Conservation (phyloP, 805 yeast species). For the Starmerella roubikii region DNA sequence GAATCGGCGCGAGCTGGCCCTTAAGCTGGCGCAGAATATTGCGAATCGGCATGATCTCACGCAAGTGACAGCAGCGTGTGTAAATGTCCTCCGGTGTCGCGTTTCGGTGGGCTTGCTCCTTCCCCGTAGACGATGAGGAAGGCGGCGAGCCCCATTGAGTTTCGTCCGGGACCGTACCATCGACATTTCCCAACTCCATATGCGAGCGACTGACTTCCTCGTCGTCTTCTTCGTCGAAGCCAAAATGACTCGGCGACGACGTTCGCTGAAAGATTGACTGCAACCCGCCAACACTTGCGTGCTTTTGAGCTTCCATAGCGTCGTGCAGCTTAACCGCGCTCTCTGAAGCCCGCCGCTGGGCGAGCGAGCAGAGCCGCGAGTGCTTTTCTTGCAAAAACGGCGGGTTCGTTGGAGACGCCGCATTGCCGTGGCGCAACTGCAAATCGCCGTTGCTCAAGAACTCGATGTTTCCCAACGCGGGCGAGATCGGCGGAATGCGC, state of each 20-base stretch:
- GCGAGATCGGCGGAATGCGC: conserved; percentile 78
- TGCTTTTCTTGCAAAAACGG: conserved; percentile 16
- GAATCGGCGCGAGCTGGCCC: conserved; percentile 63
- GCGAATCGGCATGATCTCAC: conserved; percentile 86
- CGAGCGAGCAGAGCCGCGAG: conserved; percentile 9
- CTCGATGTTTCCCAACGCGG: conserved; percentile 62
- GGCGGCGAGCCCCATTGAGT: not conserved
- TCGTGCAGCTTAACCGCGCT: conserved; percentile 18
- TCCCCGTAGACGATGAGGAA: not conserved
- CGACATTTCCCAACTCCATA: conserved; percentile 1
- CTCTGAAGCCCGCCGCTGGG: conserved; percentile 17
- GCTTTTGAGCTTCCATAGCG: conserved; percentile 1
- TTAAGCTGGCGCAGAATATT: conserved; percentile 72
- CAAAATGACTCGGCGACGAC: too few species aligned
- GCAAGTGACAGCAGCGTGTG: conserved; percentile 82
- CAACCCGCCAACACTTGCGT: not conserved
- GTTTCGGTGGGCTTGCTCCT: not conserved
- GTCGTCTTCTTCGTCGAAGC: conserved; percentile 1
- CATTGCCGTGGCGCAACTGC: conserved; percentile 7
- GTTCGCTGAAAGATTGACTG: not conserved
- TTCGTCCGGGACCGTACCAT: not conserved
- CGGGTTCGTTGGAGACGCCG: conserved; percentile 2
- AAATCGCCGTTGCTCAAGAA: conserved; percentile 23
- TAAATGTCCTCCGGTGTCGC: conserved; percentile 40
- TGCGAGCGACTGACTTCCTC: conserved; percentile 5